These are phyloP conservation scores for Cryptococcus sp. DNA, from an alignment of 1,284 basidiomycete genomes.

Conservation along the genomic window DNA sequence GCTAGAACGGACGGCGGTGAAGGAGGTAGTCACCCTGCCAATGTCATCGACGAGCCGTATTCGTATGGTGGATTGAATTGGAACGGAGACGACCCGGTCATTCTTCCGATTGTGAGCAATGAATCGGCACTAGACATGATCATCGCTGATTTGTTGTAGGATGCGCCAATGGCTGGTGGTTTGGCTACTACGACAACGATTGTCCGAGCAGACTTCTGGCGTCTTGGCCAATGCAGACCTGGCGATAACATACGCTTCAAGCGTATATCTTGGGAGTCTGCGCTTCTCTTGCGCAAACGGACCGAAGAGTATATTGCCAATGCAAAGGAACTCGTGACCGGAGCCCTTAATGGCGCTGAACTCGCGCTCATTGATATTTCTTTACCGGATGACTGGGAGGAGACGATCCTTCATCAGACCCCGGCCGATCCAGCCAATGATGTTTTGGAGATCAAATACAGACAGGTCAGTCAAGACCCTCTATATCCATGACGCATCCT, in stretches of 20 bases:
- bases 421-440: constrained; percentile 20
- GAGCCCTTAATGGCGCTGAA: constrained; percentile 2
- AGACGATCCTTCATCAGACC: constrained; percentile 53
- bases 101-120: constrained; percentile 58
- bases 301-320: constrained; percentile 48
- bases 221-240: constrained; percentile 46
- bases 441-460: constrained; percentile 29
- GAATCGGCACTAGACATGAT: background rate
- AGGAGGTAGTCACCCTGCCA: constrained; percentile 71
- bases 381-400: constrained; percentile 32
- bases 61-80: constrained; percentile 61
- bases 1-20: constrained; percentile 65
- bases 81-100: constrained; percentile 72
- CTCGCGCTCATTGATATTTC: constrained; percentile 18
- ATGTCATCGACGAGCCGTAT: constrained; percentile 71
- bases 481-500: background rate
- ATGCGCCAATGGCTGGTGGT: constrained; percentile 35
- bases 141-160: constrained; percentile 16
- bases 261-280: constrained; percentile 50
- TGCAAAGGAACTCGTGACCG: constrained; percentile 25
- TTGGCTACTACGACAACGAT: constrained; percentile 31
- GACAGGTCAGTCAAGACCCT: constrained; percentile 20
- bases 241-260: constrained; percentile 42
- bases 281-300: constrained; percentile 41
- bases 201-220: constrained; percentile 43